A percentile compares a stretch with the other conserved stretches of the same genome.
Conservation (phyloP, 805 yeast species). For the Nadsonia fulvescens region DNA sequence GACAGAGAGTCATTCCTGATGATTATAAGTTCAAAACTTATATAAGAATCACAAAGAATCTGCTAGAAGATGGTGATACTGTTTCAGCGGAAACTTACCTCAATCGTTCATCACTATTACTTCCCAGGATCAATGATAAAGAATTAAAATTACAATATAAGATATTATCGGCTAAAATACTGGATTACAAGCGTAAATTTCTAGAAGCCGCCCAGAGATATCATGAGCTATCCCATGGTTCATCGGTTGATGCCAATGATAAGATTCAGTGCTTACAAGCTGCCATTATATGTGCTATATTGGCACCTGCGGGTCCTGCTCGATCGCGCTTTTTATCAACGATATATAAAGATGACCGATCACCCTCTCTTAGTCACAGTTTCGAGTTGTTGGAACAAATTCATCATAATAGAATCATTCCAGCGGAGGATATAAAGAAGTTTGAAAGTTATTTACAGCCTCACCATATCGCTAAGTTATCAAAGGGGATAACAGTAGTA, state of each 20-base stretch:
- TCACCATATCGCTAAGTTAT: conserved; percentile 10
- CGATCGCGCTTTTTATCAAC: conserved; percentile 13
- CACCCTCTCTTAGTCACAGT: too few species aligned
- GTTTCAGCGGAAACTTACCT: conserved; percentile 14
- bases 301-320: conserved; percentile 19
- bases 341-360: conserved; percentile 15
- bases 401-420: conserved; percentile 13
- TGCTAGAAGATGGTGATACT: conserved; percentile 14
- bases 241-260: conserved; percentile 13
- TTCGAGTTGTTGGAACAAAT: conserved; percentile 14
- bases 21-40: conserved; percentile 11
- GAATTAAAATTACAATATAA: conserved; percentile 12
- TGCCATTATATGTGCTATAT: conserved; percentile 15
- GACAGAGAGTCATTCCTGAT: conserved; percentile 10
- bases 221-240: conserved; percentile 13
- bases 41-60: conserved; percentile 13
- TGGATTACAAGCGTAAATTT: conserved; percentile 14
- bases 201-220: conserved; percentile 17
- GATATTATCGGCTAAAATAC: conserved; percentile 17
- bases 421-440: conserved; percentile 11
- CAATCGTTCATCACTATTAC: conserved; percentile 12
- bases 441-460: conserved; percentile 9
- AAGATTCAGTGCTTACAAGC: conserved; percentile 12
- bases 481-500: conserved; percentile 15
- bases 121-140: conserved; percentile 8